These are phyloP conservation scores for Massarina eburnea DNA, from an alignment of 2,329 filamentous ascomycete genomes.

Conservation along the genomic window DNA sequence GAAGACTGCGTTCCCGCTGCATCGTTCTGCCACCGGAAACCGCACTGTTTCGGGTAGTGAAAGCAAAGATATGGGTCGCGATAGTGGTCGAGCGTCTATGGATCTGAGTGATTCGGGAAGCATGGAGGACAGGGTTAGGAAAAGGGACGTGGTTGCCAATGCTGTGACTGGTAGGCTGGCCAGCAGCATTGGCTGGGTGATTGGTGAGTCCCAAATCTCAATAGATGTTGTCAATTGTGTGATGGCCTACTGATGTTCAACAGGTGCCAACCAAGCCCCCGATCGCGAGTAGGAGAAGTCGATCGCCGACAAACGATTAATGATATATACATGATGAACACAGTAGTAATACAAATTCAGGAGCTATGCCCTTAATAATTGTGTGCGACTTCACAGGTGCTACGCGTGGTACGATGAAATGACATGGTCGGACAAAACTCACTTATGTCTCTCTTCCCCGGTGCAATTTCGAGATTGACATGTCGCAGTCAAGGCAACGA, in stretches of 20 bases:
- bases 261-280: slow-evolving; percentile 30
- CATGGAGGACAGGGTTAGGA: slow-evolving; percentile 56
- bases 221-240: neutral
- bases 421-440: no score
- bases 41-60: slow-evolving; percentile 13
- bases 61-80: slow-evolving; percentile 3
- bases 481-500: no score
- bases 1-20: slow-evolving; percentile 50
- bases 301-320: neutral
- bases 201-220: slow-evolving; percentile 58
- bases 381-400: no score
- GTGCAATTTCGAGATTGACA: no score
- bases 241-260: neutral
- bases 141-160: slow-evolving; percentile 70
- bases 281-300: neutral
- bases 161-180: slow-evolving; percentile 65
- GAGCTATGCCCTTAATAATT: no score
- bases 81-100: slow-evolving; percentile 27
- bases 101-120: slow-evolving; percentile 42
- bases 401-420: no score
- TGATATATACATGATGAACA: neutral
- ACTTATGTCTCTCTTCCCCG: no score
- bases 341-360: neutral
- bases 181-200: slow-evolving; percentile 65
- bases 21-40: slow-evolving; percentile 12